Evolutionary conservation across 306 rosid species (phyloP).

Genomic region (Macrotyloma uniflorum): DNA sequence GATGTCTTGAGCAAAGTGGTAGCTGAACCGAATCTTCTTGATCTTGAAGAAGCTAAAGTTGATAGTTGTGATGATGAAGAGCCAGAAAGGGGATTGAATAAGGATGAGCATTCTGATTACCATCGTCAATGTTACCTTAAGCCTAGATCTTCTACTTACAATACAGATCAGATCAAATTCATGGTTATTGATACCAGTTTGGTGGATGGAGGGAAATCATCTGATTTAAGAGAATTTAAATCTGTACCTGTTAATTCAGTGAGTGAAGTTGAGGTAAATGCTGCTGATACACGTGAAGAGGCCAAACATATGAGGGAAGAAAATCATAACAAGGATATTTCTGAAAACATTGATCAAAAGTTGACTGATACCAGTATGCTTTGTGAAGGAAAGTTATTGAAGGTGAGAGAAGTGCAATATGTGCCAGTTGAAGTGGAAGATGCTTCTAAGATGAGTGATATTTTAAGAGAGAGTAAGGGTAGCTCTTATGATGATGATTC

Average conservation of each 20-base stretch:
- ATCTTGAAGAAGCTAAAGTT: constrained; percentile 57
- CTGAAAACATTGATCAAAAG: constrained; percentile 35
- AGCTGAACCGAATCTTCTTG: constrained; percentile 70
- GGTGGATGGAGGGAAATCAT: constrained; percentile 51
- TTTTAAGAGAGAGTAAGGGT: constrained; percentile 40
- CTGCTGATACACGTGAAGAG: constrained; percentile 26
- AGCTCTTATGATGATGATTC: constrained; percentile 33
- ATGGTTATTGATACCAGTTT: constrained; percentile 71
- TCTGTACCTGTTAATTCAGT: constrained; percentile 42
- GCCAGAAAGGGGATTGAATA: constrained; percentile 46
- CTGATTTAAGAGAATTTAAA: constrained; percentile 54
- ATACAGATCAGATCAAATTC: constrained; percentile 44
- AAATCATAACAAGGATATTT: constrained; percentile 11
- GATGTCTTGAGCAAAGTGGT: constrained; percentile 77
- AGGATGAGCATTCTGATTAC: constrained; percentile 48
- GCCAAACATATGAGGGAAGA: not conserved
- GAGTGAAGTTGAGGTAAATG: not conserved
- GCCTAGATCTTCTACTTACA: constrained; percentile 45
- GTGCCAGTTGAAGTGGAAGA: constrained; percentile 42
- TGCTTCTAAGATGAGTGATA: constrained; percentile 39
- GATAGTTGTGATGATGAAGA: constrained; percentile 42
- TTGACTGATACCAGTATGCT: constrained; percentile 55
- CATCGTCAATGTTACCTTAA: constrained; percentile 65
- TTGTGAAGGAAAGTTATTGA: constrained; percentile 48
- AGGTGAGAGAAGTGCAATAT: constrained; percentile 54